Percentiles rank a stretch among this genome's conserved stretches.
Conservation (phyloP, 2,329 filamentous ascomycete genomes). For the Talaromyces marneffei region DNA sequence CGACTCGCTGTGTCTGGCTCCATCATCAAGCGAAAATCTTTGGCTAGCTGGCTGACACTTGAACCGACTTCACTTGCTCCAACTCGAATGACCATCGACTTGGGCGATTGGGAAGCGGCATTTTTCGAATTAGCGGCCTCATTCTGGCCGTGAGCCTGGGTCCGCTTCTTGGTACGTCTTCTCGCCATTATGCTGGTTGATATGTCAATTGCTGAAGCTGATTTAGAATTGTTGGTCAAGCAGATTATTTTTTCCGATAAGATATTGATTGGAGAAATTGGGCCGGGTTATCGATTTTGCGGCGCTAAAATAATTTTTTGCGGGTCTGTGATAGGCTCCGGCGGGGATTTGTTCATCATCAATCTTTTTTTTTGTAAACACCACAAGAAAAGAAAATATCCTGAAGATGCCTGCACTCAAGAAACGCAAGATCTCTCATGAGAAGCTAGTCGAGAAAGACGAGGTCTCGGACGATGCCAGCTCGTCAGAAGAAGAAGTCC, state of each 20-base stretch:
- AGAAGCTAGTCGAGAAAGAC: slow-evolving; percentile 11
- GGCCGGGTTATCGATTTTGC: slow-evolving; percentile 35
- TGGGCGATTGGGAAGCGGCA: slow-evolving; percentile 52
- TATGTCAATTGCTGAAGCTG: background rate
- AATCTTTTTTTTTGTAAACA: background rate
- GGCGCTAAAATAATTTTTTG: slow-evolving; percentile 28
- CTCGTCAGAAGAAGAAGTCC: slow-evolving; percentile 8
- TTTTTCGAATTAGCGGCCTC: slow-evolving; percentile 46
- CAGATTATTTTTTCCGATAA: slow-evolving; percentile 25
- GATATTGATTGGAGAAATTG: slow-evolving; percentile 28
- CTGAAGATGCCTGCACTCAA: slow-evolving; percentile 34
- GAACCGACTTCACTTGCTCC: slow-evolving; percentile 89
- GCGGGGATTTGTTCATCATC: slow-evolving; percentile 7
- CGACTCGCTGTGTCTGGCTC: slow-evolving; percentile 88
- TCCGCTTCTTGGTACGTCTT: slow-evolving; percentile 79
- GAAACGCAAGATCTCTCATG: slow-evolving; percentile 35
- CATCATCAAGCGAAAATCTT: slow-evolving; percentile 90
- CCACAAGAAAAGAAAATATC: slow-evolving; percentile 15
- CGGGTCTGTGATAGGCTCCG: background rate
- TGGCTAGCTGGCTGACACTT: slow-evolving; percentile 83
- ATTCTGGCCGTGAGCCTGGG: slow-evolving; percentile 65
- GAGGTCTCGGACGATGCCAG: slow-evolving; percentile 18
- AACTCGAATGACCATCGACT: slow-evolving; percentile 97
- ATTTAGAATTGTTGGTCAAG: background rate
- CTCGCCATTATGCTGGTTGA: slow-evolving; percentile 59